Evolutionary conservation across 108 stramenopile genomes (phyloP).

Genomic region (Schizochytrium sp.): DNA sequence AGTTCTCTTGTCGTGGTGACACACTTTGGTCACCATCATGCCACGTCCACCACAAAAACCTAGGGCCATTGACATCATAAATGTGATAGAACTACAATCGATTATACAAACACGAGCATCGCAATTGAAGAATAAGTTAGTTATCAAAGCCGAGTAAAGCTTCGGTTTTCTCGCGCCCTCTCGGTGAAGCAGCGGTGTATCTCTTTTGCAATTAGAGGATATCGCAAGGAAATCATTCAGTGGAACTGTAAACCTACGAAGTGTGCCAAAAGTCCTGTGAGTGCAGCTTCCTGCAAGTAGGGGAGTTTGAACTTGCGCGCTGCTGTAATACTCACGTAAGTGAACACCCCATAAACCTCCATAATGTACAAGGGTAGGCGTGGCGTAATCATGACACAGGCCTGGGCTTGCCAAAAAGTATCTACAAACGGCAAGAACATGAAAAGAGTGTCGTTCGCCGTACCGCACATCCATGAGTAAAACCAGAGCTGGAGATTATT

Average conservation of each 20-base stretch:
- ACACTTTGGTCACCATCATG: constrained; percentile 55
- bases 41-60: constrained; percentile 48
- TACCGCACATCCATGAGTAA: constrained; percentile 55
- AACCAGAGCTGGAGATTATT: constrained; percentile 46
- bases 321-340: constrained; percentile 25
- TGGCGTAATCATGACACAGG: constrained; percentile 57
- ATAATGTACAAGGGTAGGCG: constrained; percentile 61
- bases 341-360: constrained; percentile 39
- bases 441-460: constrained; percentile 62
- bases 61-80: constrained; percentile 38
- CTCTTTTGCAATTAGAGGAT: too few relatives aligned
- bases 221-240: not conserved
- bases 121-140: not conserved
- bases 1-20: constrained; percentile 30
- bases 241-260: constrained; percentile 37
- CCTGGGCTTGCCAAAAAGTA: constrained; percentile 64
- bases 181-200: too few relatives aligned
- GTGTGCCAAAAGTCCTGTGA: constrained; percentile 13
- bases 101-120: not conserved
- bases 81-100: not conserved
- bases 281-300: constrained; percentile 14
- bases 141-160: too few relatives aligned
- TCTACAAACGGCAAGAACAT: constrained; percentile 62
- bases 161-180: too few relatives aligned
- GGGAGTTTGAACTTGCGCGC: not conserved